Conservation (phyloP, 228 moss, liverwort and hornwort genomes). For the Sphagnum fallax region DNA sequence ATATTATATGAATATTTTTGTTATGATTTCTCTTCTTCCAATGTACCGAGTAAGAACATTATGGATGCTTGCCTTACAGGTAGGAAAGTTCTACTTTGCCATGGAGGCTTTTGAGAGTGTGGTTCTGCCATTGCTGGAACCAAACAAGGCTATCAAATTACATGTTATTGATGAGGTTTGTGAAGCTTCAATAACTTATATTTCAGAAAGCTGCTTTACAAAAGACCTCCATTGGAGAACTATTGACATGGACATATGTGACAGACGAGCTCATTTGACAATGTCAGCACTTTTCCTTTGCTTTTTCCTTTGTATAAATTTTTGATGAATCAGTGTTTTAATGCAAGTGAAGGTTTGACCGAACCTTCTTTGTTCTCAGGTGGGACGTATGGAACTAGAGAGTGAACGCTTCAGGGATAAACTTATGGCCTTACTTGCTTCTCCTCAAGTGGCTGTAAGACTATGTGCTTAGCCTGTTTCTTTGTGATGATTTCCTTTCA, state of each 20-base stretch:
- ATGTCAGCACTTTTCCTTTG: background rate
- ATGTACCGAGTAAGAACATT: background rate
- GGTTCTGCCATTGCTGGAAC: conserved; percentile 58
- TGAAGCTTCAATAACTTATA: too few relatives aligned
- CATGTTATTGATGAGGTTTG: conserved; percentile 78
- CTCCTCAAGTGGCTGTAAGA: conserved; percentile 63
- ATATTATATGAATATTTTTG: too few relatives aligned
- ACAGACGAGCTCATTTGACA: too few relatives aligned
- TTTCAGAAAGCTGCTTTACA: too few relatives aligned
- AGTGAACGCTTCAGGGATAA: conserved; percentile 64
- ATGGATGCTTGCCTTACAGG: conserved; percentile 12
- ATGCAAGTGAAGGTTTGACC: too few relatives aligned
- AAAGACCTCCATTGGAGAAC: too few relatives aligned
- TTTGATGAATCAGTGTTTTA: too few relatives aligned
- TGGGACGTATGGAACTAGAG: conserved; percentile 82
- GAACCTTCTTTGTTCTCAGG: conserved; percentile 10
- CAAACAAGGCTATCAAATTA: conserved; percentile 62
- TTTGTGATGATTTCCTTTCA: background rate
- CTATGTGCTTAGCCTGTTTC: background rate
- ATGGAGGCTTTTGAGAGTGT: conserved; percentile 77
- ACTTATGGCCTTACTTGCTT: conserved; percentile 63
- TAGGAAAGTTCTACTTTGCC: conserved; percentile 81
- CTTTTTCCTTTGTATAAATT: background rate
- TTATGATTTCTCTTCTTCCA: too few relatives aligned
- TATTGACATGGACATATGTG: too few relatives aligned